These are phyloP conservation scores for Aspergillus nanangensis DNA, from an alignment of 495 filamentous ascomycete genomes.

Conservation along the genomic window DNA sequence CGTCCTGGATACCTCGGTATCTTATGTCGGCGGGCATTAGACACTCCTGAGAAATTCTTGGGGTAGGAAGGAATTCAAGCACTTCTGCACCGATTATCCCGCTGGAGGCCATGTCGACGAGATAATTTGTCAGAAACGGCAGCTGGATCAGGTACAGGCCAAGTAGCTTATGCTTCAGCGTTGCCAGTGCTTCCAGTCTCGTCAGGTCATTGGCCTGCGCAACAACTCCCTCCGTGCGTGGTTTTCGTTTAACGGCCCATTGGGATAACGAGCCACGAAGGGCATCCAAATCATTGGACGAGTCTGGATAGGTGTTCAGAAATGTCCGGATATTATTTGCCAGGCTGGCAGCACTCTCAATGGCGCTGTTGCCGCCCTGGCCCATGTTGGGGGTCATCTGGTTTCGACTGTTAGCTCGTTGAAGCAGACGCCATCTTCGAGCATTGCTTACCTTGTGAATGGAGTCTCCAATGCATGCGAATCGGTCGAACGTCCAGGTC, in stretches of 20 bases:
- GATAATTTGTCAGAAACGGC: not conserved
- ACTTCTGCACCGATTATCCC: not conserved
- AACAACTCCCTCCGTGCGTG: not conserved
- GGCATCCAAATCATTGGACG: not conserved
- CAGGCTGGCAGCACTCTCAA: constrained; percentile 38
- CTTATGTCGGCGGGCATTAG: constrained; percentile 4
- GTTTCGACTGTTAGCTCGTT: not conserved
- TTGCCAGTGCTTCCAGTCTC: constrained; percentile 3
- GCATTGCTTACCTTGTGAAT: constrained; percentile 17
- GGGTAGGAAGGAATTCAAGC: constrained; percentile 3
- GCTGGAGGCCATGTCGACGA: not conserved
- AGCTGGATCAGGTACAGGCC: not conserved
- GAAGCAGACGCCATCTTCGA: not conserved
- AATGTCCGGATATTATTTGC: constrained; percentile 26
- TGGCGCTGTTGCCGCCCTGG: constrained; percentile 17
- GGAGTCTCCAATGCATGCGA: constrained; percentile 21
- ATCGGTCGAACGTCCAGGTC: constrained; percentile 12
- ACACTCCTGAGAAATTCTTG: not conserved
- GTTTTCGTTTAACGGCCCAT: not conserved
- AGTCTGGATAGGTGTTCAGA: not conserved
- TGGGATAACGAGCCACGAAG: not conserved
- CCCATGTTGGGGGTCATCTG: constrained; percentile 19
- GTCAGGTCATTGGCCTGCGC: not conserved
- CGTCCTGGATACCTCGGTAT: not conserved
- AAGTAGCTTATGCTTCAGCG: constrained; percentile 2